These are phyloP conservation scores for Microthlaspi erraticum DNA, from an alignment of 345 rosid genomes.

Conservation along the genomic window DNA sequence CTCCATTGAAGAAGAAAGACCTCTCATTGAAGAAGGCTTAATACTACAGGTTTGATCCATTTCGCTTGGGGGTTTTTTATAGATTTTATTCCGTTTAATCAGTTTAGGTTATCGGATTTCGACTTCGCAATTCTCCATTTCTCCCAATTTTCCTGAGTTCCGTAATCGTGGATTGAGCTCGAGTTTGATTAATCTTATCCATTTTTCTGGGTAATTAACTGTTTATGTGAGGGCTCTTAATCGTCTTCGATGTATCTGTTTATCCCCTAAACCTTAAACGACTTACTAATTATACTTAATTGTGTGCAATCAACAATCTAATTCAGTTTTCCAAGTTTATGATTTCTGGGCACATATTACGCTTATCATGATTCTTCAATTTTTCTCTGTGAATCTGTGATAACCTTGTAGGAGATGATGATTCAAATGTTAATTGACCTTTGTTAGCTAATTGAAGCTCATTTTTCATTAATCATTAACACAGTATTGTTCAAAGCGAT, in stretches of 20 bases:
- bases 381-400: constrained; percentile 8
- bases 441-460: constrained; percentile 1
- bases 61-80: background rate
- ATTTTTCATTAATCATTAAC: background rate
- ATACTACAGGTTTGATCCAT: constrained; percentile 45
- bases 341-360: background rate
- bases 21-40: constrained; percentile 65
- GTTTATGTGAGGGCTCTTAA: background rate
- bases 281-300: background rate
- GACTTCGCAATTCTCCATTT: constrained; percentile 10
- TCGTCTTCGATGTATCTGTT: constrained; percentile 8
- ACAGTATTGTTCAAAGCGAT: background rate
- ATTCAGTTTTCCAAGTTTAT: constrained; percentile 1
- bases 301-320: background rate
- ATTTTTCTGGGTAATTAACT: background rate
- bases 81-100: background rate
- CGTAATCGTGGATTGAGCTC: constrained; percentile 8
- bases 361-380: background rate
- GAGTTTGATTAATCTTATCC: constrained; percentile 6
- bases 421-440: constrained; percentile 14
- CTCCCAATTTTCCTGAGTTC: background rate
- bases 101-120: background rate
- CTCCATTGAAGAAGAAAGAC: constrained; percentile 57
- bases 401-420: background rate
- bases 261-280: background rate